Percentiles rank a stretch among this genome's conserved stretches.
These are phyloP conservation scores for Heterobasidion annosum DNA, from an alignment of 1,284 basidiomycete genomes.

Conservation along the genomic window DNA sequence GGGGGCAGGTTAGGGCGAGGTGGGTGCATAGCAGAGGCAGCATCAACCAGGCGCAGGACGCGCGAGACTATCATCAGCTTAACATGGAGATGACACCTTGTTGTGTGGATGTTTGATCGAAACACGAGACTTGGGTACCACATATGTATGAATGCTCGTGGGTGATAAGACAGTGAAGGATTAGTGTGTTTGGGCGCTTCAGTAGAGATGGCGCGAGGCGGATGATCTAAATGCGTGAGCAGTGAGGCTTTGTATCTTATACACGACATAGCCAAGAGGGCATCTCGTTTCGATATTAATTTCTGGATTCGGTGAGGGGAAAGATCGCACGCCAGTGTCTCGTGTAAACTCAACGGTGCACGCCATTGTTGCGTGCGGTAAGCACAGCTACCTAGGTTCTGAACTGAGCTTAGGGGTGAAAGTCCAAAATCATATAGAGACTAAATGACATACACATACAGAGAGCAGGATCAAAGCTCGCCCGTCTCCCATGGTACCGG, in stretches of 20 bases:
- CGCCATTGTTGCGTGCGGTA: too few species aligned
- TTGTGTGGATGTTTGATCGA: constrained; percentile 1
- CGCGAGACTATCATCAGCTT: background rate
- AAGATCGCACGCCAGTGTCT: too few species aligned
- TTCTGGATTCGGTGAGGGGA: too few species aligned
- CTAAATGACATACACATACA: constrained; percentile 14
- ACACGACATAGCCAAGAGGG: background rate
- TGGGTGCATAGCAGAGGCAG: background rate
- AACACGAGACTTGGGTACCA: background rate
- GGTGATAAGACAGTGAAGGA: constrained; percentile 3
- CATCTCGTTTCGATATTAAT: background rate
- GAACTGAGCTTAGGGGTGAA: background rate
- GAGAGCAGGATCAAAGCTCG: constrained; percentile 37
- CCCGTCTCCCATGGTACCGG: constrained; percentile 71
- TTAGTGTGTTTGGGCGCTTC: constrained; percentile 1
- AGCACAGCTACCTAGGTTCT: background rate
- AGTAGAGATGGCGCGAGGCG: constrained; percentile 7
- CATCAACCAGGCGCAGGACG: constrained; percentile 6
- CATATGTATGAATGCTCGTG: background rate
- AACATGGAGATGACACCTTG: background rate
- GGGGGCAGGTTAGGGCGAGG: constrained; percentile 8
- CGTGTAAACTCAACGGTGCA: too few species aligned
- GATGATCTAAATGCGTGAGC: background rate
- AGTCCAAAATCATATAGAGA: constrained; percentile 2
- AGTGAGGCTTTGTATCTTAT: background rate